Evolutionary conservation across 805 yeast genomes (phyloP).

Genomic region (Clavispora fructus): DNA sequence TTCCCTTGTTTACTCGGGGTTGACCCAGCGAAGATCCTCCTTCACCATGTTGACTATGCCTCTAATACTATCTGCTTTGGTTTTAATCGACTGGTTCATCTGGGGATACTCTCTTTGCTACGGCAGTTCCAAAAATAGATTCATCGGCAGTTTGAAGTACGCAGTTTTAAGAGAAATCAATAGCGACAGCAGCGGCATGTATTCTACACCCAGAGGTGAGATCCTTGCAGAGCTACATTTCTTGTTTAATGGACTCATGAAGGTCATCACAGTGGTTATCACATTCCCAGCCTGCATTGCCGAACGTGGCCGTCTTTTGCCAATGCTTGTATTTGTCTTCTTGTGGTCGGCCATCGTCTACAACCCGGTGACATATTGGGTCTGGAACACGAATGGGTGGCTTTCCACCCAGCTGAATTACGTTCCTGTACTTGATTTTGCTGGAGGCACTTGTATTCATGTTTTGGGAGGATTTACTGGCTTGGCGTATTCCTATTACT

Average conservation of each 20-base stretch:
- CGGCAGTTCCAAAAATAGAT: slow-evolving; percentile 27
- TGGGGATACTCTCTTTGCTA: slow-evolving; percentile 42
- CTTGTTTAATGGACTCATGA: slow-evolving; percentile 35
- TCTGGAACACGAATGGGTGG: slow-evolving; percentile 43
- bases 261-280: slow-evolving; percentile 33
- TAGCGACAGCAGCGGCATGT: slow-evolving; percentile 11
- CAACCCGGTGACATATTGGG: slow-evolving; percentile 42
- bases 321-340: slow-evolving; percentile 36
- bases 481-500: slow-evolving; percentile 36
- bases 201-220: slow-evolving; percentile 34
- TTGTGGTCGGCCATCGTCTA: slow-evolving; percentile 37
- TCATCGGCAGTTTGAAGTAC: slow-evolving; percentile 30
- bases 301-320: slow-evolving; percentile 38
- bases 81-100: slow-evolving; percentile 39
- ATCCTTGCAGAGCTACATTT: slow-evolving; percentile 33
- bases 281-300: slow-evolving; percentile 42
- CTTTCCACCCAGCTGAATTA: slow-evolving; percentile 26
- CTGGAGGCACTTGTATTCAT: slow-evolving; percentile 43
- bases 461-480: slow-evolving; percentile 42
- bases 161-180: slow-evolving; percentile 18
- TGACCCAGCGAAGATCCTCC: slow-evolving; percentile 38
- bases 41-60: slow-evolving; percentile 37
- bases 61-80: slow-evolving; percentile 23
- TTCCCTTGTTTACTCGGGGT: slow-evolving; percentile 37
- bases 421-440: slow-evolving; percentile 39